Evolutionary conservation across 805 yeast genomes (phyloP).

Genomic region (Ogataea nonfermentans): DNA sequence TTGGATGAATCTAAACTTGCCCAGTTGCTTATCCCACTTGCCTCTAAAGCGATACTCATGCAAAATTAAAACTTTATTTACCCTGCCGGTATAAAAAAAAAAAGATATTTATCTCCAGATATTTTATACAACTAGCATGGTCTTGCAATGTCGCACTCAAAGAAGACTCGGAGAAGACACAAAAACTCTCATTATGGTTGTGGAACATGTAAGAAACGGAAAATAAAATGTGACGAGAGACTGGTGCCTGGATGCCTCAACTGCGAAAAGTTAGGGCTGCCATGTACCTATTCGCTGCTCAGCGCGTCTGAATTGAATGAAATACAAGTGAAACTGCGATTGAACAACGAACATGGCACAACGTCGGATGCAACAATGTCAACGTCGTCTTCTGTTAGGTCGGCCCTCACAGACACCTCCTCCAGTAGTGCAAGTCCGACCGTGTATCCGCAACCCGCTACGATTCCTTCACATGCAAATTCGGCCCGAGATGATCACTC

Average conservation of each 20-base stretch:
- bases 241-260: conserved; percentile 54
- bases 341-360: no score
- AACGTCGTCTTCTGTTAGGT: no score
- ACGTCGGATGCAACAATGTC: no score
- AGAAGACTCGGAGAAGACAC: conserved; percentile 56
- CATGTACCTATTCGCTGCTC: conserved; percentile 44
- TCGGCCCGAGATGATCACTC: no score
- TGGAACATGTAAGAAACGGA: conserved; percentile 59
- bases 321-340: conserved; percentile 1
- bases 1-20: conserved; percentile 28
- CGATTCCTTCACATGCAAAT: no score
- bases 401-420: no score
- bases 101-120: background rate
- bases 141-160: no score
- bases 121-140: background rate
- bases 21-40: conserved; percentile 35
- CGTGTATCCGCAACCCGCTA: no score
- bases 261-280: conserved; percentile 46
- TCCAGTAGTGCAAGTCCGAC: no score
- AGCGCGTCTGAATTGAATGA: conserved; percentile 11
- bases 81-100: background rate
- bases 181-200: conserved; percentile 76
- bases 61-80: conserved; percentile 11
- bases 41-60: conserved; percentile 33
- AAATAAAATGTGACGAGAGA: conserved; percentile 65